Evolutionary conservation across 768 basidiomycete species (phyloP), one percentile per base, ranked within the genome.

Genomic region (Chalciporus piperatus): DNA sequence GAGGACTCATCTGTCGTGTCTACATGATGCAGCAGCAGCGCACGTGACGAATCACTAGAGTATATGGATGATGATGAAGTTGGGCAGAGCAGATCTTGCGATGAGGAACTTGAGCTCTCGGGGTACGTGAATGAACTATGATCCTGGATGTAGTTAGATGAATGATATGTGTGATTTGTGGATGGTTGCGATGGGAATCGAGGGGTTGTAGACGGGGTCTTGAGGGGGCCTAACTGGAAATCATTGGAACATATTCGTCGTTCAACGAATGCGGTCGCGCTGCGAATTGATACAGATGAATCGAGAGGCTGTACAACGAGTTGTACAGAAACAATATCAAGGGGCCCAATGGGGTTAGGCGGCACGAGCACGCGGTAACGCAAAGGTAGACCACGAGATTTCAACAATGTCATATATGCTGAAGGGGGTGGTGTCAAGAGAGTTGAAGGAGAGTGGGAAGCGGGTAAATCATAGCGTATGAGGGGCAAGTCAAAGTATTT

Each of bases 401-500:
- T 85, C 37, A 71, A 64, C 12, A 70, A 68, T 47, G 71, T 62
- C 52, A 79, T 70, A 49, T 70, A 44, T 12, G 73, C 74, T 43
- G 69, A 70, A 45, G 67, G 60, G 33, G 68, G 48, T 51, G 69
- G 62, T 14, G 66, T 76, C 22, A 64, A 61, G 43, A 70, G 71
- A 33, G 73, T 69, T 12, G 65, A 58, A 41, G 69, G 61, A 30
- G 73, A 73, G 17, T 67, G 65, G 40, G 64, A 68, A 19, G 73
- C 62, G 1, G 84, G 84, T 1, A 78, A 65, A 68, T 86, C 87
- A 58, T 84, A 86, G 41, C 88, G 84, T 40, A 85, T 65, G n/a
- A 92, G 75, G 32, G 80, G 76, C 3, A 93, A 73, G 40, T 91
- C 88, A 55, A 81, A 84, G 63, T 86, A 79, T 64, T 83, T 86